Base-by-base conservation (phyloP, 208 protist genomes). In the Herpetomonas muscarum region DNA sequence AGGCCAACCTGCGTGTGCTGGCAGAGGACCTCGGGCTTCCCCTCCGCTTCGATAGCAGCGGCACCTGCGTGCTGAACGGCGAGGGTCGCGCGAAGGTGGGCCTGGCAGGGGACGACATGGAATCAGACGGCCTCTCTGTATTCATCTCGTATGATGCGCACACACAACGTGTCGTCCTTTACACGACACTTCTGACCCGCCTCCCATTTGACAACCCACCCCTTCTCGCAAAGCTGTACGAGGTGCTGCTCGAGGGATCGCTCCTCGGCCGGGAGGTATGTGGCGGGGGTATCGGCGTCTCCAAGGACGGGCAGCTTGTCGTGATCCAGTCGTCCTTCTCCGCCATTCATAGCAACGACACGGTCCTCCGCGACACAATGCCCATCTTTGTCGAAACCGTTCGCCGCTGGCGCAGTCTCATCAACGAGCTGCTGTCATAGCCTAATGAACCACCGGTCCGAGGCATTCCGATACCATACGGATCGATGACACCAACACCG, bases 151-250 rank as follows among this genome's bases (percentile, higher is more conserved):
- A 78, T 57, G 86, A 93, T 59, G 68, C 70, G 7, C 45, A 67
- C n/a, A 93, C 86, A 19, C 73, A 88, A 64, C 73, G 86, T n/a
- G 64, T 93, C 9, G 87, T 87, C 55, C 39, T 93, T 17, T 93
- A 93, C 59, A 67, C 80, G 5, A 86, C 86, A 0, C 56, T 93
- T 7, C 63, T 93, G 21, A 89, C 79, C 2, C 45, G 55, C 15
- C 55, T 90, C 5, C 86, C 86, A 0, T 15, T 64, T 1, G 65
- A 88, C 29, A 39, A 39, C 34, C 37, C 60, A 0, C 57, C 47
- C 45, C 62, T 90, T 26, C 76, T 74, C 29, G 64, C 67, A 25
- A 85, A 90, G 64, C 58, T 93, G 30, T 88, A 90, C 56, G 80
- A 93, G 56, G 54, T 86, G n/a, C 70, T 90, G 1, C 57, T 93